Evolutionary conservation across 768 basidiomycete genomes (phyloP).

Genomic region (Hericium coralloides): DNA sequence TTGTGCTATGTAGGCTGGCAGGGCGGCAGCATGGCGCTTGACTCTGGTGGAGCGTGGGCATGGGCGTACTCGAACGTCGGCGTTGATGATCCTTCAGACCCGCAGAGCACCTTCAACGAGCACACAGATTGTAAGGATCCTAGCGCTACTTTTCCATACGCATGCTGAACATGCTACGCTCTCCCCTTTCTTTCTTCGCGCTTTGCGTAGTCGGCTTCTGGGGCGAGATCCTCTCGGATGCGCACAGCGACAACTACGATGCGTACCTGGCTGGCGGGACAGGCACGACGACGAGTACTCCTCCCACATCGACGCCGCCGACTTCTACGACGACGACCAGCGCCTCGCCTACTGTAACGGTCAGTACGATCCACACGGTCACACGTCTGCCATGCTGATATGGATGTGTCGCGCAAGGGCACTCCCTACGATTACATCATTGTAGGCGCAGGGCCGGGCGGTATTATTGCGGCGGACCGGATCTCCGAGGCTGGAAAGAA

Average conservation of each 20-base stretch:
- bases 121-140: conserved; percentile 47
- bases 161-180: not conserved
- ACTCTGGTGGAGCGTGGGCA: conserved; percentile 33
- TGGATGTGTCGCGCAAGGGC: conserved; percentile 15
- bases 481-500: conserved; percentile 43
- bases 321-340: conserved; percentile 26
- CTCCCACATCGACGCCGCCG: conserved; percentile 23
- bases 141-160: not conserved
- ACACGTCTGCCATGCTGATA: not conserved
- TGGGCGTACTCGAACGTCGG: conserved; percentile 39
- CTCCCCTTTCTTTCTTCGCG: not conserved
- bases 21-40: conserved; percentile 28
- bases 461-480: conserved; percentile 1
- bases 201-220: conserved; percentile 45
- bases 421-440: not conserved
- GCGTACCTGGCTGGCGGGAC: conserved; percentile 42
- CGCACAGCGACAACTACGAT: conserved; percentile 35
- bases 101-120: conserved; percentile 41
- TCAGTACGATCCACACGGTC: not conserved
- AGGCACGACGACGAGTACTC: conserved; percentile 20
- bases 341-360: conserved; percentile 13
- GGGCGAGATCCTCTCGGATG: conserved; percentile 41
- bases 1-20: conserved; percentile 28
- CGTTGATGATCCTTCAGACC: conserved; percentile 42
- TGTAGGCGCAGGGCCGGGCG: conserved; percentile 1